A percentile compares a stretch with the other conserved stretches of the same genome.
Conservation (phyloP, 768 basidiomycete genomes). For the Termitomyces sp. region DNA sequence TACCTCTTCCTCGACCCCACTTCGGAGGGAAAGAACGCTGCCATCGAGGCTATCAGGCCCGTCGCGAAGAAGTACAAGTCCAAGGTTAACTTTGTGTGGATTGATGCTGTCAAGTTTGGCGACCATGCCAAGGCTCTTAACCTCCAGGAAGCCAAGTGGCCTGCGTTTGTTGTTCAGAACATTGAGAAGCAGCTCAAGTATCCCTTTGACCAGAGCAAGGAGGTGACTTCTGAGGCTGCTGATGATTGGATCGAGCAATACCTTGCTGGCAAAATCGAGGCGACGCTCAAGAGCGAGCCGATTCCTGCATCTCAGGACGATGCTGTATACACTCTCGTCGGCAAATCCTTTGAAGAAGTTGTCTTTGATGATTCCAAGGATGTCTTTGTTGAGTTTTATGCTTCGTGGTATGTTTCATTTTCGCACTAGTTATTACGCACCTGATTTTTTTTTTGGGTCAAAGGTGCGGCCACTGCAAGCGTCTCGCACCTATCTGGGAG, state of each 20-base stretch:
- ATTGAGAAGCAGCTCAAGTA: slow-evolving; percentile 83
- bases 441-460: background rate
- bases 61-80: slow-evolving; percentile 80
- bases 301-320: slow-evolving; percentile 83
- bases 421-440: background rate
- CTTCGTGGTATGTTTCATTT: slow-evolving; percentile 72
- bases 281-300: slow-evolving; percentile 87
- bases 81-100: slow-evolving; percentile 96
- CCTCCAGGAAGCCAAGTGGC: slow-evolving; percentile 84
- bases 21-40: slow-evolving; percentile 56
- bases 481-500: slow-evolving; percentile 94
- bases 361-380: slow-evolving; percentile 88
- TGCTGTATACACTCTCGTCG: slow-evolving; percentile 78
- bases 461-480: slow-evolving; percentile 96
- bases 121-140: slow-evolving; percentile 97
- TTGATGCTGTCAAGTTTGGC: slow-evolving; percentile 91
- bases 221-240: slow-evolving; percentile 54
- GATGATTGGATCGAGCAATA: slow-evolving; percentile 62
- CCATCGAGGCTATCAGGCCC: slow-evolving; percentile 68
- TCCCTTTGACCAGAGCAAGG: slow-evolving; percentile 71
- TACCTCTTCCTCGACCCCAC: slow-evolving; percentile 92
- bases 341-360: slow-evolving; percentile 85
- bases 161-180: slow-evolving; percentile 91
- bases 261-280: slow-evolving; percentile 68
- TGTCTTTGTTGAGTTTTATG: slow-evolving; percentile 96